phyloP scores from a whole-genome alignment of 257 asterid genomes.

The Lithospermum erythrorhizon region DNA sequence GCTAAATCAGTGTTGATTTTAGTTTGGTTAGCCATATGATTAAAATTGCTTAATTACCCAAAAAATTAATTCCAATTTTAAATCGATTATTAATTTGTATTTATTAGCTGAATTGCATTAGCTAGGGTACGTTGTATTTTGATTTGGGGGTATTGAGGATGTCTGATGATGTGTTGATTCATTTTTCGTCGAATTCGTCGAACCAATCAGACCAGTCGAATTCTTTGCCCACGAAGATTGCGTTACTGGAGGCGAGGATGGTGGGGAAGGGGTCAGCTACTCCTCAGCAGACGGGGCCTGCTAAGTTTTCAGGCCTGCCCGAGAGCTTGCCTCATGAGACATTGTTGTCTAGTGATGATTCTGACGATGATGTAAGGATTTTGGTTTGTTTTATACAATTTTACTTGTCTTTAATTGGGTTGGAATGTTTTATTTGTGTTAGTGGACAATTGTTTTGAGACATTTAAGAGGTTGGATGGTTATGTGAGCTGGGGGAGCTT shows the following conservation, averaged over 20 bases:
- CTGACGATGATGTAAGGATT: conserved; percentile 70
- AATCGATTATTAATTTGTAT: too few relatives aligned
- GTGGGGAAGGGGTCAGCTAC: conserved; percentile 52
- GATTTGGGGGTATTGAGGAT: conserved; percentile 25
- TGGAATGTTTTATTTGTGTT: neutral
- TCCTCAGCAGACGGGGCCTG: conserved; percentile 39
- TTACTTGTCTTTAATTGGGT: neutral
- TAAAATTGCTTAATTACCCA: too few relatives aligned
- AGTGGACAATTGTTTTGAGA: too few relatives aligned
- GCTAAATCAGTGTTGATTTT: neutral
- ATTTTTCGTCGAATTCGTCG: conserved; percentile 83
- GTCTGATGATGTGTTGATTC: conserved; percentile 69
- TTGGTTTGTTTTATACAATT: conserved; percentile 1
- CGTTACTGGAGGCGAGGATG: conserved; percentile 88
- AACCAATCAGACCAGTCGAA: conserved; percentile 70
- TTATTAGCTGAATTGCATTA: conserved; percentile 32
- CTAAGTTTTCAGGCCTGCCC: conserved; percentile 30
- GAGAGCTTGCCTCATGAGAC: conserved; percentile 32
- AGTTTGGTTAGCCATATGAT: conserved; percentile 14
- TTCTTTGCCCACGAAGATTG: conserved; percentile 46
- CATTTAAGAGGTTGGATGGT: too few relatives aligned
- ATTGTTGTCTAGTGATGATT: conserved; percentile 59
- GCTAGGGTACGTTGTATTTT: conserved; percentile 8
- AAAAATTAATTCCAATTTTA: too few relatives aligned
- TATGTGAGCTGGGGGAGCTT: too few relatives aligned